Evolutionary conservation across 768 basidiomycete genomes (phyloP), one percentile per base, ranked within the genome.

Genomic region (Lactarius quietus): DNA sequence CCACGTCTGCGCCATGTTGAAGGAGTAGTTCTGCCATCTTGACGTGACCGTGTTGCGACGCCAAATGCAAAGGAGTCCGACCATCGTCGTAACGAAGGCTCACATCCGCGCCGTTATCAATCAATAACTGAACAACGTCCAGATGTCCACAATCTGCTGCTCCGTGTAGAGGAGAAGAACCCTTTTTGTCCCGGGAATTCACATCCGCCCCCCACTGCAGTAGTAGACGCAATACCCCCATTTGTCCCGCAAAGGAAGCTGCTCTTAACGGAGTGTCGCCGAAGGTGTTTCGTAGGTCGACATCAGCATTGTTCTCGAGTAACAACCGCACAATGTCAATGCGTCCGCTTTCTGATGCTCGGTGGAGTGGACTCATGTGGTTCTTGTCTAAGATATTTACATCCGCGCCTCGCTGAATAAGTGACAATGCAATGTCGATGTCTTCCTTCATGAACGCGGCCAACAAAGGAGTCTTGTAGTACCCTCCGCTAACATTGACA

Each of bases 331-430:
- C 51, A 12, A 23, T 10, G 6, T 35, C 51, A 26, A 8, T 12
- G 6, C 9, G 23, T 35, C 29, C 51, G 1, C 7, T 0, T 10
- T 6, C 1, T 6, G 51, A 53, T 26, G 39, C 51, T 10, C 3
- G 0, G 20, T 59, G 57, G 29, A 64, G 48, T 14, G 57, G 36
- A 1, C 29, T 43, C 7, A 1, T 17, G 17, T 31, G 15, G 3
- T 10, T 12, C 9, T 17, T 28, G 31, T 39, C 48, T n/a, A 6
- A 1, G 4, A 29, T 12, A 31, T 53, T 54, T 18, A 48, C n/a
- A 54, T 61, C 52, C 23, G 60, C 60, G 20, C 60, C 60, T 14
- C 23, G 52, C 15, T 54, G 26, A 26, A 61, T 35, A 36, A 61
- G 39, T 53, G 28, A 23, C 14, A 20, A 41, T 41, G 29, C 26